Evolutionary conservation across 1,284 basidiomycete species (phyloP), one percentile per base, ranked within the genome.

Genomic region (Pisolithus thermaeus): DNA sequence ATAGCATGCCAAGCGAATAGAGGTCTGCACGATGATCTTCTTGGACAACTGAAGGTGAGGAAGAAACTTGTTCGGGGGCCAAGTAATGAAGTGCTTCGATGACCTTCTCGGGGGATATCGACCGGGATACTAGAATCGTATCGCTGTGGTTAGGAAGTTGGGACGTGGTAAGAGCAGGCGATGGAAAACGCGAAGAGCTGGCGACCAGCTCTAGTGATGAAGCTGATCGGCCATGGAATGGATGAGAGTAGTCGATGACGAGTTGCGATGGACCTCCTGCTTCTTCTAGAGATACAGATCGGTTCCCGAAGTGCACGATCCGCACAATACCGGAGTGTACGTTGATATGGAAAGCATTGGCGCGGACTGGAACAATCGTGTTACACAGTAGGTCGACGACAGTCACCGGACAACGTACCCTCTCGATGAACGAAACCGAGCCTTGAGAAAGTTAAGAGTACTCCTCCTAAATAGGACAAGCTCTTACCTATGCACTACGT

Each of bases 1-100:
- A 85, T 57, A 85, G 64, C 45, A 86, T 78, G 2, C 84, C 84
- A 4, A 87, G 70, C 1, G 83, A 82, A 63, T 87, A 87, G 30
- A 87, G 62, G 65, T 87, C 84, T 11, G 84, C 85, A 52, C 84
- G 66, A 56, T 84, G 81, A 59, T 87, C 84, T 60, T 85, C 83
- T 4, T 76, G 74, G 62, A 80, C 78, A 7, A 80, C 82, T 61
- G 85, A 82, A 55, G 81, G 79, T 57, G 81, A 80, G 12, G 83
- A 83, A 1, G 84, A 86, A n/a, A 18, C 18, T 62, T 87, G 84
- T 61, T 87, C 84, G 18, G 84, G 84, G 5, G 83, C 82, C 28
- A 87, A 74, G 60, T 85, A 87, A 61, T 81, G 85, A 7, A 87
- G 66, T 2, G 83, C 83, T 66, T 87, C 84, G 65, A 86, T 86